A percentile compares a stretch with the other conserved stretches of the same genome.
Conservation (phyloP, 495 filamentous ascomycete genomes). For the Talaromyces liani region DNA sequence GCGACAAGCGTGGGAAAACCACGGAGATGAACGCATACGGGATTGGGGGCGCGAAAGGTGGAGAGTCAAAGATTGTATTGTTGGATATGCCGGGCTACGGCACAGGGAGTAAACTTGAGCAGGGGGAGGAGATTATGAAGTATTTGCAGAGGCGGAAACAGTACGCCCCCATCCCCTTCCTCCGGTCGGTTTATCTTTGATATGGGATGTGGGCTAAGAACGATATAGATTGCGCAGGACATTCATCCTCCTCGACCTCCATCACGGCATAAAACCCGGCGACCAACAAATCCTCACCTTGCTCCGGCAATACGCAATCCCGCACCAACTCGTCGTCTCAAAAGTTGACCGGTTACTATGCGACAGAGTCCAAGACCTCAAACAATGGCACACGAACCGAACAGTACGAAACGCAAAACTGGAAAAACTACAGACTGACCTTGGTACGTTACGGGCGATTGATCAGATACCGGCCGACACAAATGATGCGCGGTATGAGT, state of each 20-base stretch:
- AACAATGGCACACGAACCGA: conserved; percentile 20
- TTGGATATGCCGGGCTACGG: conserved; percentile 97
- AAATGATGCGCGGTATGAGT: not conserved
- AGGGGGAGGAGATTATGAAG: conserved; percentile 83
- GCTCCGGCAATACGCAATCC: conserved; percentile 54
- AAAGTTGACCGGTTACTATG: conserved; percentile 61
- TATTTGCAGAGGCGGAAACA: conserved; percentile 66
- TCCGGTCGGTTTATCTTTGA: no score
- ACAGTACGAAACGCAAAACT: conserved; percentile 22
- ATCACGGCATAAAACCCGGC: conserved; percentile 68
- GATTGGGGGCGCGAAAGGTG: conserved; percentile 51
- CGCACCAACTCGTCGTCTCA: conserved; percentile 73
- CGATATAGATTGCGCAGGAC: conserved; percentile 55
- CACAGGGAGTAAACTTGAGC: conserved; percentile 61
- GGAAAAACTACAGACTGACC: conserved; percentile 21
- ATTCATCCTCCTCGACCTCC: conserved; percentile 75
- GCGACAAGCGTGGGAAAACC: conserved; percentile 68
- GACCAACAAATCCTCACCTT: conserved; percentile 61
- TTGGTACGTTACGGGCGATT: conserved; percentile 8
- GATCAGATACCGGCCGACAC: not conserved
- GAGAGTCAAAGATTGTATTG: conserved; percentile 51
- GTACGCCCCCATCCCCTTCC: conserved; percentile 27
- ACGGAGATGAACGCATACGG: conserved; percentile 78
- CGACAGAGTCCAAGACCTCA: conserved; percentile 21
- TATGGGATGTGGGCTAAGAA: conserved; percentile 8